A percentile compares a stretch with the other conserved stretches of the same genome.
Conservation (phyloP, 129 eudicot genomes). For the Escallonia rubra region DNA sequence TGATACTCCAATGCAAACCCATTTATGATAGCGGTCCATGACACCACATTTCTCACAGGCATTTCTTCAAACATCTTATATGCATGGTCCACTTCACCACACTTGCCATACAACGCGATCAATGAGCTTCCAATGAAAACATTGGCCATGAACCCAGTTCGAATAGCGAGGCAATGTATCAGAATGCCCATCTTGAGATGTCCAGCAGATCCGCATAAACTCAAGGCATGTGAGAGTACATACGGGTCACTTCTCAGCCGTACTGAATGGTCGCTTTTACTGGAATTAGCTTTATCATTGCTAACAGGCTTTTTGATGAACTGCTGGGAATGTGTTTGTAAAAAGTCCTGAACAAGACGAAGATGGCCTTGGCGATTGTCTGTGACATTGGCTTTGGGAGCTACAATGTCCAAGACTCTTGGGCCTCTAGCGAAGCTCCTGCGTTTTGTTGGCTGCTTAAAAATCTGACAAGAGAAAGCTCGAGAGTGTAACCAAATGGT, state of each 20-base stretch:
- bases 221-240: conserved; percentile 18
- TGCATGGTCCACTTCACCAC: conserved; percentile 23
- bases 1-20: conserved; percentile 28
- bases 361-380: conserved; percentile 16
- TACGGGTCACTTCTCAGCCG: conserved; percentile 16
- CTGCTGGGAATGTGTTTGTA: conserved; percentile 7
- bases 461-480: conserved; percentile 3
- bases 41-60: conserved; percentile 38
- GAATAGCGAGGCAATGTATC: conserved; percentile 25
- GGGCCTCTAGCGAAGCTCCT: conserved; percentile 2
- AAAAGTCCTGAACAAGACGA: conserved; percentile 21
- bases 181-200: conserved; percentile 20
- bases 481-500: background rate
- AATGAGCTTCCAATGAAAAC: conserved; percentile 36
- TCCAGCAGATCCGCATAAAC: conserved; percentile 15
- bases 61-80: conserved; percentile 34
- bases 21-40: conserved; percentile 52
- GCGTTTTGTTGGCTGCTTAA: background rate
- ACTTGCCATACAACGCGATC: conserved; percentile 36
- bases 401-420: conserved; percentile 14
- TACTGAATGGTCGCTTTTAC: conserved; percentile 1
- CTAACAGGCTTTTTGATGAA: background rate
- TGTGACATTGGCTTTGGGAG: conserved; percentile 9
- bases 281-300: background rate
- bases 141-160: conserved; percentile 28